Evolutionary conservation across 129 eudicot species (phyloP), one percentile per base, ranked within the genome.

Genomic region (Heracleum sosnowskyi): DNA sequence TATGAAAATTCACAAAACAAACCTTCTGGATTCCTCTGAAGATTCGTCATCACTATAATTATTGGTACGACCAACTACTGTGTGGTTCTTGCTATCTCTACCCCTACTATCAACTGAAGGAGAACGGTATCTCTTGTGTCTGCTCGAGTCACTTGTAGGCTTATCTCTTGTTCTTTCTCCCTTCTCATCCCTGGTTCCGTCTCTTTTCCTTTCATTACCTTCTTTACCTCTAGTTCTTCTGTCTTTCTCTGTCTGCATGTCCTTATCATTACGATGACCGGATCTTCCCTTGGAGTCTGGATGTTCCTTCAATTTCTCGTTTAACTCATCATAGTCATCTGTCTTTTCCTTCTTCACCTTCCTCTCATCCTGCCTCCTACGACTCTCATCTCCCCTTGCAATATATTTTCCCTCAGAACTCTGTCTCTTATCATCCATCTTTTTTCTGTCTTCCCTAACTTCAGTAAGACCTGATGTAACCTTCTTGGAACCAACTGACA

Each of bases 1-100:
- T 4, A 72, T n/a, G 13, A 28, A 41, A 44, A 44, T 31, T 73
- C 18, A 20, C 42, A 66, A 53, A 49, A 49, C 69, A 35, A 62
- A 95, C 99, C 97, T 90, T 89, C 81, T 86, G 34, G 99, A 88
- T 69, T 85, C 89, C 81, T 86, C 92, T 3, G 91, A 92, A 7
- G 94, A 86, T 51, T 83, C 85, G 76, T 87, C 93, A 83, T 88
- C 93, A 83, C 87, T 84, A 11, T 93, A 88, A 84, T 80, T 89
- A 81, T 82, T 72, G 16, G 89, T 89, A n/a, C 5, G 51, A 72
- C 76, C 46, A 41, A 41, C 22, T 45, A n/a, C 53, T 41, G 11
- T 20, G 17, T 41, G 76, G 33, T 72, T 72, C 85, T 87, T 90
- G 85, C 83, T 79, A 77, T 78, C 86, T 84, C 86, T 84, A 75